Evolutionary conservation across 768 basidiomycete genomes (phyloP), one percentile per base, ranked within the genome.

Genomic region (Boletus reticuloceps): DNA sequence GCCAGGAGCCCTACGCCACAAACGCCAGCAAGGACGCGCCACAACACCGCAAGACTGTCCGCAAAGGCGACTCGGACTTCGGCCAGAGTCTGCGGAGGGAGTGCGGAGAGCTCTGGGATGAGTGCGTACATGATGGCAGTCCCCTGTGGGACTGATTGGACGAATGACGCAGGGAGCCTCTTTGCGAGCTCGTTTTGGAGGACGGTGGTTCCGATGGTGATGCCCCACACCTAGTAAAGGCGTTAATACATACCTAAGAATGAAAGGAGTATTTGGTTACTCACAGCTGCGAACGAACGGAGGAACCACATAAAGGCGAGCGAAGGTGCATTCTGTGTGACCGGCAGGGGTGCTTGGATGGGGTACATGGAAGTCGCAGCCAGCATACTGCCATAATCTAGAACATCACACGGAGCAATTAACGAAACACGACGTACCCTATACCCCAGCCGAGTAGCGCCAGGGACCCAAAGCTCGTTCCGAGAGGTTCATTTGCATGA

Each of bases 131-230:
- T 69, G 50, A 82, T 67, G 43, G 78, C 72, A 22, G 69, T 67
- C 19, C 75, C 76, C 19, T 62, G 54, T 0, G 73, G 72, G 56
- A 79, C 66, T 31, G 66, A 63, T 1, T 61, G 46, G 8, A 71
- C 29, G 55, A 81, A 80, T 0, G 59, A 67, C 0, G 47, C 42
- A 0, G 83, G 81, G 0, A 84, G 74, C 4, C 63, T 62, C 36
- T 63, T 67, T 10, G 62, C 63, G 16, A 85, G 74, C 50, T 76
- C 54, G 62, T 82, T 85, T 58, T 81, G 78, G 2, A 84, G 70
- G 39, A 83, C 72, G 0, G 77, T 74, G 9, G 72, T 70, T 6
- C 78, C 76, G 50, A 84, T 73, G 0, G 77, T 71, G 46, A 82
- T 68, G 6, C 82, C 83, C 76, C 80, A 80, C 7, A 71, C 69